Evolutionary conservation across 164 flowering plant species (phyloP).

Genomic region (Umbellularia californica): DNA sequence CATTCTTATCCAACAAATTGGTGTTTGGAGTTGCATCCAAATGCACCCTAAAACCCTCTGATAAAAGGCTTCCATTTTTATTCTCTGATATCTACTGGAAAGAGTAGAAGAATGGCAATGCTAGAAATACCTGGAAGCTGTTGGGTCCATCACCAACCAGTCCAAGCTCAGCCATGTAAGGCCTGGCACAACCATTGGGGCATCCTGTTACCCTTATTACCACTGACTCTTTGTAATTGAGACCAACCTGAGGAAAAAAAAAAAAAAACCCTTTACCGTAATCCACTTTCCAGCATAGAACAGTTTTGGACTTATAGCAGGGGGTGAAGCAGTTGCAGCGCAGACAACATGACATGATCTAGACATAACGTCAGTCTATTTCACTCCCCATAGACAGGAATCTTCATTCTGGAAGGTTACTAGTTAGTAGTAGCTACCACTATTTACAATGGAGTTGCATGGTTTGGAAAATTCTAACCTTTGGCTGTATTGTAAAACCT

Average conservation of each 20-base stretch:
- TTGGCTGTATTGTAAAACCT: no score
- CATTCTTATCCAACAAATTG: no score
- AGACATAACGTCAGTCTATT: no score
- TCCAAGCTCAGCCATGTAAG: conserved; percentile 99
- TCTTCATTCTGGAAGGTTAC: no score
- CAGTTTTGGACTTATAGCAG: no score
- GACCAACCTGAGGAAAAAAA: conserved; percentile 64
- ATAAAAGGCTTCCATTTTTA: background rate
- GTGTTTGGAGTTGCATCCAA: background rate
- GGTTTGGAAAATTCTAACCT: no score
- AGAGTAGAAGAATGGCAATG: background rate
- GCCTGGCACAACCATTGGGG: conserved; percentile 65
- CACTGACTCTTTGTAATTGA: conserved; percentile 70
- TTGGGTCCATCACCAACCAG: conserved; percentile 98
- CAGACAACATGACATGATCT: no score
- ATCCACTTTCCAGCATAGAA: background rate
- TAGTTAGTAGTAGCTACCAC: no score
- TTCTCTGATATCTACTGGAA: background rate
- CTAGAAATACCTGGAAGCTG: conserved; percentile 76
- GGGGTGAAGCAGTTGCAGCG: no score
- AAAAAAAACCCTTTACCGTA: background rate
- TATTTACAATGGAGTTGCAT: no score
- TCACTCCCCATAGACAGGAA: background rate
- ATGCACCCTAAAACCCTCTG: background rate
- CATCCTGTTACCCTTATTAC: conserved; percentile 95